Conservation (phyloP, 495 filamentous ascomycete genomes). For the Letharia columbiana region DNA sequence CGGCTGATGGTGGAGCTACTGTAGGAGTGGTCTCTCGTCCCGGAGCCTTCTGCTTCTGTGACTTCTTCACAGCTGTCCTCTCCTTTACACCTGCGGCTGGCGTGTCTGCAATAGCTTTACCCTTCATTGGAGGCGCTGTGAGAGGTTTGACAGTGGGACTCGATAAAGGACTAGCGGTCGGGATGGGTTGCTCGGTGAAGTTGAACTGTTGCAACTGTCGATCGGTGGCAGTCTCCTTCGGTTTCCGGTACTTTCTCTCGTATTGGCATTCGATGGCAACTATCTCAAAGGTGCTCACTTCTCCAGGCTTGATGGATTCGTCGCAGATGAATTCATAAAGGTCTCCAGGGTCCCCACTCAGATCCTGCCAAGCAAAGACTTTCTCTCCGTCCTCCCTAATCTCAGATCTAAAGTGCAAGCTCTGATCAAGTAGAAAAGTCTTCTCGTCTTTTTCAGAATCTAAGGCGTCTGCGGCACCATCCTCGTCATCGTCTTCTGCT, state of each 20-base stretch:
- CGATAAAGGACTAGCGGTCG: constrained; percentile 67
- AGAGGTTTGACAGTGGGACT: constrained; percentile 50
- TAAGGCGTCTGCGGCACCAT: constrained; percentile 58
- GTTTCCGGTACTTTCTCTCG: constrained; percentile 83
- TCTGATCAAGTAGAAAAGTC: constrained; percentile 87
- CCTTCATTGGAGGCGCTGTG: constrained; percentile 25
- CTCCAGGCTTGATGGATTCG: constrained; percentile 52
- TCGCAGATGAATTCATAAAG: constrained; percentile 97
- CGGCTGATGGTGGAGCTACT: constrained; percentile 49
- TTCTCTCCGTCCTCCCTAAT: constrained; percentile 67
- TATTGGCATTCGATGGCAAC: constrained; percentile 90
- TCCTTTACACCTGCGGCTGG: constrained; percentile 39
- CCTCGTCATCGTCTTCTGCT: constrained; percentile 74
- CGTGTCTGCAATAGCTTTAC: constrained; percentile 30
- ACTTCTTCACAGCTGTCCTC: constrained; percentile 19
- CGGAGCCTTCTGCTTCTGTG: constrained; percentile 35
- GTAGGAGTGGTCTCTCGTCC: constrained; percentile 34
- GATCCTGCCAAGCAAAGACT: constrained; percentile 87
- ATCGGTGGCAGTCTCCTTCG: constrained; percentile 69
- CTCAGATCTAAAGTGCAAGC: constrained; percentile 78
- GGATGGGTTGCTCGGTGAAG: constrained; percentile 71
- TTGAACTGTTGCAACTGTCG: constrained; percentile 71
- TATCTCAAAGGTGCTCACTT: constrained; percentile 71
- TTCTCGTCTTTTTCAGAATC: constrained; percentile 84
- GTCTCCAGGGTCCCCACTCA: constrained; percentile 88